Base-by-base conservation (phyloP, 176 grass and related monocot genomes). In the Carex kokanica region DNA sequence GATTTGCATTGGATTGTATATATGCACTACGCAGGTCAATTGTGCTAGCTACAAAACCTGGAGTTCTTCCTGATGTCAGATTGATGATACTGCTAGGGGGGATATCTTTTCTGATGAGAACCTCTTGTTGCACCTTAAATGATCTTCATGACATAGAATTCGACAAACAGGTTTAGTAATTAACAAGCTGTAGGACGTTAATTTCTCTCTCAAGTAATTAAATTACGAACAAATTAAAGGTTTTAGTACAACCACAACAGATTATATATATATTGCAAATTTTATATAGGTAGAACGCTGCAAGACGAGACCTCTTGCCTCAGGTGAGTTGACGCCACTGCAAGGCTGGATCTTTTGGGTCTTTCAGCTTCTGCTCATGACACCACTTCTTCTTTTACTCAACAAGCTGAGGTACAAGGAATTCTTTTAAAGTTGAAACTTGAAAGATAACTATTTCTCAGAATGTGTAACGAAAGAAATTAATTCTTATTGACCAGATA, bases 91-190 rank as follows among this genome's bases (percentile, higher is more conserved):
- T 75, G 47, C 47, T 75, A 29, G 9, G 21, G 2, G 43, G 10
- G 0, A 75, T 75, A 31, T 54, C 23, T 7, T 12, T 75, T 3
- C 20, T 75, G 43, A 75, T 75, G 47, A 47, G 55, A 5, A 75
- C 72, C 5, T 75, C 72, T 27, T 27, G 72, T 23, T 75, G 72
- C 72, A 75, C 72, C 47, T 15, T 75, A 53, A 54, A 75, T 54
- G 72, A 75, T 27, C 72, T 75, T 1, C 72, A 75, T 54, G 72
- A 75, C 47, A 75, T 54, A 52, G 72, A 75, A 54, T 75, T 75
- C 6, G 72, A 75, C 72, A 75, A 75, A 54, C 72, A 75, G 72
- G 71, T 74, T n/a, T n/a, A n/a, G n/a, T n/a, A 15, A 27, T 27
- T 49, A 38, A 38, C 36, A 49, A 3, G 10, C 9, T 47, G 3